Evolutionary conservation across 257 asterid genomes (phyloP).

Genomic region (Agastache rugosa): DNA sequence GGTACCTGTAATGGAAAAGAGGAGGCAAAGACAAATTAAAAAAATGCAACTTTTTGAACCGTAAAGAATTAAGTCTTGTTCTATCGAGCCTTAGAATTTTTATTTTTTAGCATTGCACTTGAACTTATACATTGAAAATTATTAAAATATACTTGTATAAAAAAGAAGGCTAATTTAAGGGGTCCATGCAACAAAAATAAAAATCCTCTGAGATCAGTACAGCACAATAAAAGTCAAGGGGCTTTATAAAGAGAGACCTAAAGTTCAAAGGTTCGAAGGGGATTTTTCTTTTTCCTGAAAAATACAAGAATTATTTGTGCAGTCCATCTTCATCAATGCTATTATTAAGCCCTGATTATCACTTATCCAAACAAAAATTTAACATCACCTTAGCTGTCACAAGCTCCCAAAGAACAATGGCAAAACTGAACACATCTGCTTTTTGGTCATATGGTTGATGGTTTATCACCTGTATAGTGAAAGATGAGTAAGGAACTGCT

Average conservation of each 20-base stretch:
- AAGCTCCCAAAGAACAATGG: slow-evolving; percentile 96
- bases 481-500: slow-evolving; percentile 12
- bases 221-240: background rate
- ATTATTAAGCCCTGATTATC: slow-evolving; percentile 27
- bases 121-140: background rate
- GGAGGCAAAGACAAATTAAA: background rate
- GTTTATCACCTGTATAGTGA: slow-evolving; percentile 65
- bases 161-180: background rate
- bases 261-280: background rate
- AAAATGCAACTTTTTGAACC: background rate
- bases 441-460: slow-evolving; percentile 93
- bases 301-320: background rate
- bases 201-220: background rate
- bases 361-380: slow-evolving; percentile 1
- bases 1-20: slow-evolving; percentile 63
- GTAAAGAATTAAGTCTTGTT: background rate
- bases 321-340: background rate
- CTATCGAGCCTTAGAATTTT: background rate
- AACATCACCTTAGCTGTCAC: slow-evolving; percentile 72
- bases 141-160: background rate
- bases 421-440: slow-evolving; percentile 92
- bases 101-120: background rate
- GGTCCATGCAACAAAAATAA: background rate
- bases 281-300: background rate
- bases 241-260: background rate